These are phyloP conservation scores for Lagerstroemia speciosa DNA, from an alignment of 345 rosid species.

Conservation along the genomic window DNA sequence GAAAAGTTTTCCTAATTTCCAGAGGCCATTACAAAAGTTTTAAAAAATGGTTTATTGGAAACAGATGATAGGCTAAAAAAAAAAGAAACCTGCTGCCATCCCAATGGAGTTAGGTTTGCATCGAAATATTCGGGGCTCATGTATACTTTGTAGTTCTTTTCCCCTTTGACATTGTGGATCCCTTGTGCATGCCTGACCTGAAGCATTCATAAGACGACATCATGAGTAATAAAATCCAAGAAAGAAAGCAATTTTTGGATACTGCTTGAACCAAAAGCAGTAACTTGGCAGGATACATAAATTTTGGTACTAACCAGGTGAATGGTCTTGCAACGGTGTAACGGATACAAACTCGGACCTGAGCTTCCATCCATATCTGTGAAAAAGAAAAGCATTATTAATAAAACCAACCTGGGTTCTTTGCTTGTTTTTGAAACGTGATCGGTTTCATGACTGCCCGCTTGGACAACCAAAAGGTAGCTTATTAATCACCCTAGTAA, in stretches of 20 bases:
- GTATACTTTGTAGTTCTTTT: slow-evolving; percentile 73
- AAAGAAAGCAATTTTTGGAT: slow-evolving; percentile 36
- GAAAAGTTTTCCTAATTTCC: background rate
- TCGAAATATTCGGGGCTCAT: slow-evolving; percentile 83
- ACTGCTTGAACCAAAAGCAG: slow-evolving; percentile 32
- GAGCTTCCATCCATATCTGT: slow-evolving; percentile 71
- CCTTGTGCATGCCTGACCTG: slow-evolving; percentile 99
- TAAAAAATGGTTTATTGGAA: background rate
- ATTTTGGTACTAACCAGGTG: slow-evolving; percentile 60
- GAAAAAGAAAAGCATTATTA: background rate
- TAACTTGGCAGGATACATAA: slow-evolving; percentile 22
- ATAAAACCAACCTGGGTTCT: background rate
- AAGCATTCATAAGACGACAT: slow-evolving; percentile 45
- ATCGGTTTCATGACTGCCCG: background rate
- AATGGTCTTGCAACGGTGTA: slow-evolving; percentile 90
- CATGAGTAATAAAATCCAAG: slow-evolving; percentile 29
- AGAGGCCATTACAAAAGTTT: background rate
- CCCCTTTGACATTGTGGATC: slow-evolving; percentile 93
- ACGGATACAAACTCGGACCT: slow-evolving; percentile 67
- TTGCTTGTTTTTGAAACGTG: background rate
- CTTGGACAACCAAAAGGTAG: background rate
- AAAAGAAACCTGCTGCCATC: slow-evolving; percentile 73
- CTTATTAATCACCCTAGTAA: background rate
- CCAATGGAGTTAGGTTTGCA: slow-evolving; percentile 81
- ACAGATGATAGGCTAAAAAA: background rate